A percentile compares a stretch with the other conserved stretches of the same genome.
phyloP scores from a whole-genome alignment of 2,329 filamentous ascomycete genomes.

The Paecilomyces sp. region DNA sequence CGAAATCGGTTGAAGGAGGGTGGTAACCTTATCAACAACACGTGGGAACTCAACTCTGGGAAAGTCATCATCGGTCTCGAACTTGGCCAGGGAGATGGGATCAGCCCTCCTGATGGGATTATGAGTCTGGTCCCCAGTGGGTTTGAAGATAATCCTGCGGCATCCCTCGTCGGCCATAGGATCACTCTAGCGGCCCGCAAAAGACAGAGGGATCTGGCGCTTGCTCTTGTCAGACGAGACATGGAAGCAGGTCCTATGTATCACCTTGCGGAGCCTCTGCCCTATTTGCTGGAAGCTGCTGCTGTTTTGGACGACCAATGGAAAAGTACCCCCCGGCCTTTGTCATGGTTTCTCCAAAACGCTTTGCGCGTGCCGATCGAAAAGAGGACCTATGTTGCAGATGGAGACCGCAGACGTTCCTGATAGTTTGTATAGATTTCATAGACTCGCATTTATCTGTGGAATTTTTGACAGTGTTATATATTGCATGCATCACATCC shows the following conservation, averaged over 20 bases:
- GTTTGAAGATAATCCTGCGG: slow-evolving; percentile 18
- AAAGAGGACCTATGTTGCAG: neutral
- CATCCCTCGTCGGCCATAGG: slow-evolving; percentile 16
- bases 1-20: slow-evolving; percentile 13
- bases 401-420: neutral
- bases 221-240: slow-evolving; percentile 21
- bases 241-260: slow-evolving; percentile 16
- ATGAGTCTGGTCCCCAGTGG: slow-evolving; percentile 16
- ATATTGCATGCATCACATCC: neutral
- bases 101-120: slow-evolving; percentile 7
- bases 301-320: slow-evolving; percentile 24
- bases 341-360: slow-evolving; percentile 24
- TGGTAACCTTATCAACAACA: slow-evolving; percentile 6
- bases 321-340: slow-evolving; percentile 15
- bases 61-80: slow-evolving; percentile 28
- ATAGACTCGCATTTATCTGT: neutral
- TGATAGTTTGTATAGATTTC: neutral
- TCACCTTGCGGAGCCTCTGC: slow-evolving; percentile 15
- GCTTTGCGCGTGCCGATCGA: slow-evolving; percentile 24
- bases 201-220: slow-evolving; percentile 19
- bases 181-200: slow-evolving; percentile 13
- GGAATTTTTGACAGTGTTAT: neutral
- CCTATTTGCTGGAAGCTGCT: slow-evolving; percentile 29
- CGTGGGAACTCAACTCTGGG: slow-evolving; percentile 20
- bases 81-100: slow-evolving; percentile 7